Conservation (phyloP, 2,329 filamentous ascomycete species). For the Phialophora macrospora region DNA sequence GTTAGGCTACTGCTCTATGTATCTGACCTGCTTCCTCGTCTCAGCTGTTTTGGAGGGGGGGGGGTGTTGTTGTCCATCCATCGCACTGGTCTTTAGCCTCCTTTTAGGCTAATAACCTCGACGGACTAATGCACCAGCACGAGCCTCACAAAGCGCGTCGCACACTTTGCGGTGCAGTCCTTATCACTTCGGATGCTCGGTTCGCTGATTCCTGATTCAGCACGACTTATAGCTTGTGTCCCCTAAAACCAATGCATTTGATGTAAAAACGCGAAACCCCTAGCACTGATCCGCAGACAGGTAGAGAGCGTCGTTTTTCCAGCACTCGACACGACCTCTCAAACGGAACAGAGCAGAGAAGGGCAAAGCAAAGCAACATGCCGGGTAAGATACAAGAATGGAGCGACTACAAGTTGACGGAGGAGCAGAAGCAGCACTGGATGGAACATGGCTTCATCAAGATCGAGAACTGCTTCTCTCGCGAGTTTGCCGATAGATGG, state of each 20-base stretch:
- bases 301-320: not conserved
- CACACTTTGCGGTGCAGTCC: not conserved
- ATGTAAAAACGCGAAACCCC: not conserved
- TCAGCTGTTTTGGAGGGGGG: not conserved
- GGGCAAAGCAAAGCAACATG: not conserved
- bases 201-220: not conserved
- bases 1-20: not conserved
- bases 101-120: slow-evolving; percentile 5
- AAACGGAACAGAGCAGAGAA: not conserved
- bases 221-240: not conserved
- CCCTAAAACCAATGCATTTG: not conserved
- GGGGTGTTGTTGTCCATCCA: not conserved
- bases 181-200: not conserved
- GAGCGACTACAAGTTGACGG: slow-evolving; percentile 8
- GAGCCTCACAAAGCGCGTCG: not conserved
- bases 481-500: slow-evolving; percentile 19
- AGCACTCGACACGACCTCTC: not conserved
- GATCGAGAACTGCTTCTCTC: slow-evolving; percentile 15
- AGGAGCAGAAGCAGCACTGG: slow-evolving; percentile 21
- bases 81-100: not conserved
- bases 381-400: slow-evolving; percentile 17
- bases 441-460: slow-evolving; percentile 18
- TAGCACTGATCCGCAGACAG: not conserved
- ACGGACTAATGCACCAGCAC: not conserved
- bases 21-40: not conserved